Base-by-base conservation (phyloP, 352 stramenopile species). In the Phytophthora hibernalis region DNA sequence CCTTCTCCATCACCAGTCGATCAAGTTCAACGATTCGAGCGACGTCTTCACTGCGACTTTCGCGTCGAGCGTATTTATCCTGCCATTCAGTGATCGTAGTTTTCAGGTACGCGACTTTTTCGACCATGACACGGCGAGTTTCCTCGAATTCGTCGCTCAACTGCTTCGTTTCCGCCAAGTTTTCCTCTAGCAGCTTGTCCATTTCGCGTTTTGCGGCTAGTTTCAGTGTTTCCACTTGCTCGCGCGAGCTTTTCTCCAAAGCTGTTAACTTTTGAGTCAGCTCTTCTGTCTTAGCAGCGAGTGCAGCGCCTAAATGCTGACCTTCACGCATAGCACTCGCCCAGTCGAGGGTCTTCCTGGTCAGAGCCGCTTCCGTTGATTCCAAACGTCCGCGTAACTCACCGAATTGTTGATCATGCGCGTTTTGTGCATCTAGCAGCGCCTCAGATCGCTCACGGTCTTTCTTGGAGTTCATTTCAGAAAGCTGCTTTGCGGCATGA, bases 11-110 rank as follows among this genome's bases (percentile, higher is more conserved):
- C 16, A 95, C 74, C 3, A 72, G 38, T 1, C 74, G 71, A 55
- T 94, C 84, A 2, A 98, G 73, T 45, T 89, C 68, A 10, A 74
- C 68, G 40, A 98, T 97, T 12, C 83, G 80, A 33, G 72, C 73
- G 8, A 97, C 68, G 61, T 98, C 92, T 55, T 98, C 92, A 0
- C 63, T 44, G 0, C 86, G 83, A 28, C 79, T 90, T 54, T 93
- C 84, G 22, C 86, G 84, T 45, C 72, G 61, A 9, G 64, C 70
- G 51, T 91, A 93, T 49, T 73, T 76, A 22, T 77, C 68, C 44
- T 92, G 78, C 85, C 84, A 93, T 21, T 90, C 77, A 2, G 24
- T 24, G 13, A 91, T 65, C 1, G 70, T 63, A 5, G 64, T 63
- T 38, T 85, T 74, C 1, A 95, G 69, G n/a, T 68, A 49, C 2